Evolutionary conservation across 805 yeast genomes (phyloP).

Genomic region (Metahyphopichia silvanorum): DNA sequence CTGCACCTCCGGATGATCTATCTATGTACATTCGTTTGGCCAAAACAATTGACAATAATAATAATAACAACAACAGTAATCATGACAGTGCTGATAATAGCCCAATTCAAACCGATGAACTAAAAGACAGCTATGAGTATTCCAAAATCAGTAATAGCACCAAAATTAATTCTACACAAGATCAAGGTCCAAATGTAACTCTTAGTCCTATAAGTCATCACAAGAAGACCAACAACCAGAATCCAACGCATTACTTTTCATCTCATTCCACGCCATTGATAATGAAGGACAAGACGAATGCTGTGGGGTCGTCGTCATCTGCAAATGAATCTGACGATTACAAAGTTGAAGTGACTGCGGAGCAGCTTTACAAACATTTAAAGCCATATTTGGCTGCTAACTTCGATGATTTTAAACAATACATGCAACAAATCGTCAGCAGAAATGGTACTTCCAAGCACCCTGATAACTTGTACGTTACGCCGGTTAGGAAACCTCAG

Average conservation of each 20-base stretch:
- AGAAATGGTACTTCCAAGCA: not conserved
- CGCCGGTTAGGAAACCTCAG: not conserved
- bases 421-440: slow-evolving; percentile 4
- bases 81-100: slow-evolving; percentile 1
- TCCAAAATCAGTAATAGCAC: not conserved
- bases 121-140: not conserved
- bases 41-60: slow-evolving; percentile 2
- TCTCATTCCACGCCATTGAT: slow-evolving; percentile 25
- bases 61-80: too few species aligned
- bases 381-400: slow-evolving; percentile 15
- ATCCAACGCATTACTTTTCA: slow-evolving; percentile 10
- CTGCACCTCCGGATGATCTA: slow-evolving; percentile 6
- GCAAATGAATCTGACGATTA: not conserved
- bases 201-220: not conserved
- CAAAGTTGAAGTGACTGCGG: slow-evolving; percentile 3
- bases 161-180: not conserved
- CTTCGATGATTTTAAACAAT: slow-evolving; percentile 13
- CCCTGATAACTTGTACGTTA: too few species aligned
- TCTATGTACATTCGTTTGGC: slow-evolving; percentile 3
- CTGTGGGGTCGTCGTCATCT: not conserved
- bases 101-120: too few species aligned
- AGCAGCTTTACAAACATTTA: slow-evolving; percentile 11
- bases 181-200: not conserved
- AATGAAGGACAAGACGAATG: not conserved
- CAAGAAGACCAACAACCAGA: not conserved